Conservation (phyloP, 1,284 basidiomycete genomes). For the Puccinia coronata region DNA sequence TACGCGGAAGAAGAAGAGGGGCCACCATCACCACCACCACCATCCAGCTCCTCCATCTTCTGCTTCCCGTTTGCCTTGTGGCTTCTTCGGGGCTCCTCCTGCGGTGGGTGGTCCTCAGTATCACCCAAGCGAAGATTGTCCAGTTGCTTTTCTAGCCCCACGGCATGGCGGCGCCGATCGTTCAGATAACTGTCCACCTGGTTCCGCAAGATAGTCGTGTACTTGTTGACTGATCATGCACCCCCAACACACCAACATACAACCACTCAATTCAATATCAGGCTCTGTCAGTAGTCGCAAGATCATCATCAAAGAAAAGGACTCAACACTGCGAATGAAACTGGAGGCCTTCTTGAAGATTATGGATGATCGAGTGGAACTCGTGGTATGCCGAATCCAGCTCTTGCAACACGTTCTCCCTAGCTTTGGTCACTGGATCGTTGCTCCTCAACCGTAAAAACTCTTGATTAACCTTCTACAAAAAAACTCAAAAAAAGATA, state of each 20-base stretch:
- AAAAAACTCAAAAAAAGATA: background rate
- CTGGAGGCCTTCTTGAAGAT: conserved; percentile 27
- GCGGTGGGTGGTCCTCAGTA: background rate
- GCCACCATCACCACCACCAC: background rate
- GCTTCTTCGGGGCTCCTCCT: background rate
- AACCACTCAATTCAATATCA: background rate
- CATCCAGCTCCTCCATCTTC: background rate
- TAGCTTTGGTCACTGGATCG: conserved; percentile 36
- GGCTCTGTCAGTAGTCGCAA: background rate
- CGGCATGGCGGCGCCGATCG: conserved; percentile 8
- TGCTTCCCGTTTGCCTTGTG: background rate
- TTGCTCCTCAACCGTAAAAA: conserved; percentile 18
- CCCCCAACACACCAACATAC: background rate
- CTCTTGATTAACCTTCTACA: conserved; percentile 34
- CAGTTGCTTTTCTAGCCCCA: background rate
- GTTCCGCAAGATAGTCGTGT: background rate
- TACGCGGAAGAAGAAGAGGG: background rate
- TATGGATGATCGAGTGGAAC: conserved; percentile 31
- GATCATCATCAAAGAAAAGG: background rate
- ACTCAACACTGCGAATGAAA: conserved; percentile 46
- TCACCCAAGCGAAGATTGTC: background rate
- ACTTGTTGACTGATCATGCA: conserved; percentile 18
- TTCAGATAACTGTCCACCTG: conserved; percentile 15
- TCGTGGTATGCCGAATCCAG: conserved; percentile 32
- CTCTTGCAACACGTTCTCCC: conserved; percentile 32